A percentile compares a stretch with the other conserved stretches of the same genome.
Evolutionary conservation across 2,329 filamentous ascomycete species (phyloP).

Genomic region (Pyricularia sp.): DNA sequence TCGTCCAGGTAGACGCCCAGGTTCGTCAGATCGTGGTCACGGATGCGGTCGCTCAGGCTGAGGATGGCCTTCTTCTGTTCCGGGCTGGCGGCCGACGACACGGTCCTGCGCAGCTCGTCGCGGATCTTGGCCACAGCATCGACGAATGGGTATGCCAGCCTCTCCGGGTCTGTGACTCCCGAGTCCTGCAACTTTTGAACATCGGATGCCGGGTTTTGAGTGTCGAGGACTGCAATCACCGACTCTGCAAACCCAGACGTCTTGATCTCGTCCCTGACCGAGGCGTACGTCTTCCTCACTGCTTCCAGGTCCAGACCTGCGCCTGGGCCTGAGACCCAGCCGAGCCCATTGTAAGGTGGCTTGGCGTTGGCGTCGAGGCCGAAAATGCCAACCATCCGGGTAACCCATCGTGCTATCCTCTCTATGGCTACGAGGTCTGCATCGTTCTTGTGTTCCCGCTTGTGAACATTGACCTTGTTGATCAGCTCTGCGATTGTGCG

Average conservation of each 20-base stretch:
- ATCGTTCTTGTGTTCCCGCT: constrained; percentile 28
- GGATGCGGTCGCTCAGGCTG: constrained; percentile 66
- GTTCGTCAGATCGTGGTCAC: constrained; percentile 72
- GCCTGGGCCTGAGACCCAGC: constrained; percentile 38
- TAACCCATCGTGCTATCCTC: constrained; percentile 66
- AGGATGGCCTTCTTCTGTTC: constrained; percentile 60
- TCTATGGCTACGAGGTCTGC: constrained; percentile 32
- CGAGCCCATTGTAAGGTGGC: constrained; percentile 31
- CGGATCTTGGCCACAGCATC: constrained; percentile 46
- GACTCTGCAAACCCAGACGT: not conserved
- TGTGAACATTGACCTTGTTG: constrained; percentile 61
- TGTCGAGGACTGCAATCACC: constrained; percentile 18
- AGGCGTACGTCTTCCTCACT: not conserved
- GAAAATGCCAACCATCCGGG: constrained; percentile 74
- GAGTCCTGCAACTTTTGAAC: constrained; percentile 33
- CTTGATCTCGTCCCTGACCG: constrained; percentile 1
- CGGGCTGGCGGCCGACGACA: constrained; percentile 28
- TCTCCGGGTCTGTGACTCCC: constrained; percentile 33
- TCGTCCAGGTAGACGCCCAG: constrained; percentile 86
- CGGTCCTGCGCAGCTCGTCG: constrained; percentile 51
- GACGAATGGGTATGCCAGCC: constrained; percentile 45
- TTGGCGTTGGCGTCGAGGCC: constrained; percentile 61
- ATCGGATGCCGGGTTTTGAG: constrained; percentile 33
- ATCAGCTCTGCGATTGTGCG: constrained; percentile 68
- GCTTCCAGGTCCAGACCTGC: constrained; percentile 32